A percentile compares a stretch with the other conserved stretches of the same genome.
phyloP scores from a whole-genome alignment of 1,284 basidiomycete genomes.

The Albatrellus sp. region DNA sequence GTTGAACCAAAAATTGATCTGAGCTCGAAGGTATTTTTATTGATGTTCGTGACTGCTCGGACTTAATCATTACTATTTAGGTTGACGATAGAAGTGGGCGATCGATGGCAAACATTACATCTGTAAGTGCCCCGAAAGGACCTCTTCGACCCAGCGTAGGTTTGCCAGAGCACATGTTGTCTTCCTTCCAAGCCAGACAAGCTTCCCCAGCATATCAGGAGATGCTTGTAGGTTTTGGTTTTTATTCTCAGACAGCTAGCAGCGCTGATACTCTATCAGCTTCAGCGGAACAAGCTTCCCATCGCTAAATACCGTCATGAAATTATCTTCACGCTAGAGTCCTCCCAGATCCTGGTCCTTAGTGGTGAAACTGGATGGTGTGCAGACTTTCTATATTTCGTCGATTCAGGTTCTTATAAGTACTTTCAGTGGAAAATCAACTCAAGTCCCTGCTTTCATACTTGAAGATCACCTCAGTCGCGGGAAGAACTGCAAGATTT shows the following conservation, averaged over 20 bases:
- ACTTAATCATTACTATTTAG: slow-evolving; percentile 12
- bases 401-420: slow-evolving; percentile 1
- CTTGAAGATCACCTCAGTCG: slow-evolving; percentile 81
- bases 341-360: slow-evolving; percentile 83
- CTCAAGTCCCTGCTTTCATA: slow-evolving; percentile 92
- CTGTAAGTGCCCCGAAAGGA: slow-evolving; percentile 7
- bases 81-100: slow-evolving; percentile 19
- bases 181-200: slow-evolving; percentile 50
- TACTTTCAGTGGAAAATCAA: slow-evolving; percentile 79
- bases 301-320: slow-evolving; percentile 77
- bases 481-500: slow-evolving; percentile 84
- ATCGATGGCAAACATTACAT: slow-evolving; percentile 13
- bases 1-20: slow-evolving; percentile 41
- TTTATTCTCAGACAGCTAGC: background rate
- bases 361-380: slow-evolving; percentile 98
- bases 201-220: slow-evolving; percentile 62
- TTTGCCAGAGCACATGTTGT: slow-evolving; percentile 38
- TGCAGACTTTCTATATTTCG: slow-evolving; percentile 10
- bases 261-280: slow-evolving; percentile 21
- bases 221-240: slow-evolving; percentile 60
- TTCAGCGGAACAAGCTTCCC: slow-evolving; percentile 68
- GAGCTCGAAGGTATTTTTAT: slow-evolving; percentile 28
- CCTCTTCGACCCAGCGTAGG: slow-evolving; percentile 13
- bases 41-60: background rate
- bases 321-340: slow-evolving; percentile 65